A percentile compares a stretch with the other conserved stretches of the same genome.
Conservation (phyloP, 768 basidiomycete genomes). For the Rhodotorula babjevae region DNA sequence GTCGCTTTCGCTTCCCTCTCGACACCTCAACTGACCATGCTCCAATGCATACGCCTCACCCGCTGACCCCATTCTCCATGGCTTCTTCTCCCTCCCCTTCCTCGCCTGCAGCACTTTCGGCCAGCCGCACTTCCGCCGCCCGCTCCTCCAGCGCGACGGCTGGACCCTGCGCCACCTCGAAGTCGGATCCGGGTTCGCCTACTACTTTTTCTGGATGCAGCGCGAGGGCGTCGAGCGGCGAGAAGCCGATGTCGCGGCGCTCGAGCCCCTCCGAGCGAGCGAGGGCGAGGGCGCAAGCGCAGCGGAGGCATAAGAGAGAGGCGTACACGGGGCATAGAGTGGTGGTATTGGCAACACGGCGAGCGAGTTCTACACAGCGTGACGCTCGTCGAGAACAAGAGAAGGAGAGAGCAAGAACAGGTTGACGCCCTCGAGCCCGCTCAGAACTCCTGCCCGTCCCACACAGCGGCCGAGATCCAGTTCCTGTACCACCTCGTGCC, state of each 20-base stretch:
- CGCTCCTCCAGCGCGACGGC: constrained; percentile 58
- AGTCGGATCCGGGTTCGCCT: constrained; percentile 56
- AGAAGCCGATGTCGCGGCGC: background rate
- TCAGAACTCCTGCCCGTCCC: constrained; percentile 16
- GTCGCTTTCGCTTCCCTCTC: too few relatives aligned
- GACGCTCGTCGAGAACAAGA: too few relatives aligned
- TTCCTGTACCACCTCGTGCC: constrained; percentile 40
- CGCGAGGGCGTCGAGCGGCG: background rate
- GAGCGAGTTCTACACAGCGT: too few relatives aligned
- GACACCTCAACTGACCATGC: too few relatives aligned
- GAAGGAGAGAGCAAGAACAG: too few relatives aligned
- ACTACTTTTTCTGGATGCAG: constrained; percentile 21
- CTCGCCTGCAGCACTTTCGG: constrained; percentile 51
- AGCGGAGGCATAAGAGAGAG: background rate
- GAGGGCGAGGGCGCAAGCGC: background rate
- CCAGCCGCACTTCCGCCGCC: constrained; percentile 78
- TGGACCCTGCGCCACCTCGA: constrained; percentile 64
- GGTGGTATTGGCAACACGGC: background rate
- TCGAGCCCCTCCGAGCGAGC: background rate
- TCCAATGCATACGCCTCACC: too few relatives aligned
- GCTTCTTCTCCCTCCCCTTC: too few relatives aligned
- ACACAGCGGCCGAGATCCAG: background rate
- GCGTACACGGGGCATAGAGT: too few relatives aligned
- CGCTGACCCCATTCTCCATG: too few relatives aligned
- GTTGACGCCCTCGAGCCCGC: background rate